Conservation (phyloP, 805 yeast genomes). For the Saccharomycopsis selenospora region DNA sequence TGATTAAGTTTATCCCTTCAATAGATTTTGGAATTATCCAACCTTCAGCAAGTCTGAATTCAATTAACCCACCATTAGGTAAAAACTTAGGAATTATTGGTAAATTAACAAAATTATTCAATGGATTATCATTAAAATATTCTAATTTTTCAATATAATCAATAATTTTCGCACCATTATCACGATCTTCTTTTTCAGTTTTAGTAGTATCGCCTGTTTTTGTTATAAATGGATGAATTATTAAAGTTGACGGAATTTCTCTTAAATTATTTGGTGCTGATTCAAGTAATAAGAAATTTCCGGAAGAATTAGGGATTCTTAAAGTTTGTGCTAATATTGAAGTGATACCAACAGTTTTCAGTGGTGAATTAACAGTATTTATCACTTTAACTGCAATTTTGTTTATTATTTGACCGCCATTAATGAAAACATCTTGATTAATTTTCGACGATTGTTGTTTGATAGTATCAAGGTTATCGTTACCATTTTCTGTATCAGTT, state of each 20-base stretch:
- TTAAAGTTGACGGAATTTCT: constrained; percentile 16
- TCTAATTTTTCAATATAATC: constrained; percentile 15
- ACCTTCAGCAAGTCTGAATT: constrained; percentile 41
- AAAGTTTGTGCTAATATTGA: constrained; percentile 47
- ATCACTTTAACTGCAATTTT: constrained; percentile 47
- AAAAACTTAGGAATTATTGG: constrained; percentile 39
- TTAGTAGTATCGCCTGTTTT: constrained; percentile 31
- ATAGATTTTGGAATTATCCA: constrained; percentile 37
- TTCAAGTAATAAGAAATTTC: constrained; percentile 48
- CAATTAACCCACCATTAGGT: constrained; percentile 55
- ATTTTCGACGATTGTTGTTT: not conserved
- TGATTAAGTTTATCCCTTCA: constrained; percentile 34
- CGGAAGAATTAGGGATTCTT: constrained; percentile 42
- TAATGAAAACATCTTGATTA: not conserved
- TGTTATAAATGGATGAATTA: constrained; percentile 44
- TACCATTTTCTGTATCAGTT: not conserved
- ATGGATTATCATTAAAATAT: constrained; percentile 27
- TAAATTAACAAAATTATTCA: constrained; percentile 46
- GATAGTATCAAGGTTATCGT: no score
- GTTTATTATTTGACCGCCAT: constrained; percentile 23
- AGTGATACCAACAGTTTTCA: constrained; percentile 45
- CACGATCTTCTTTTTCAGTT: constrained; percentile 22
- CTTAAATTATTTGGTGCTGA: constrained; percentile 33
- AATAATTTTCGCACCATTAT: not conserved
- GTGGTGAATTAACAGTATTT: constrained; percentile 30